These are phyloP conservation scores for Eleusine coracana DNA, from an alignment of 176 grass and related monocot species.

Conservation along the genomic window DNA sequence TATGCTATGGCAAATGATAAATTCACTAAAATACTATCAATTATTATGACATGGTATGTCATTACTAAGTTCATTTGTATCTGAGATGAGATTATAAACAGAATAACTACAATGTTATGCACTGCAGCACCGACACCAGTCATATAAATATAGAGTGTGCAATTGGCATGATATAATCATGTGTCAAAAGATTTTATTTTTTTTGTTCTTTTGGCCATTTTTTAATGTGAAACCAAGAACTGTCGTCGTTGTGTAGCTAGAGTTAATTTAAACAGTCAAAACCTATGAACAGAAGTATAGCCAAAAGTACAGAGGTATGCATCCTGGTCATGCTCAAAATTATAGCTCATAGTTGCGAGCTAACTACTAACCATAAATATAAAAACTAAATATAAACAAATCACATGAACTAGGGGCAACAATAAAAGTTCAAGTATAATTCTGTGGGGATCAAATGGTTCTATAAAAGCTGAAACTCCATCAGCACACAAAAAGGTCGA, in stretches of 20 bases:
- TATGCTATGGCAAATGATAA: neutral
- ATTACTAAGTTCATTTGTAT: neutral
- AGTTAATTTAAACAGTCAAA: neutral
- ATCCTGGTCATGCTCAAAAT: neutral
- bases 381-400: neutral
- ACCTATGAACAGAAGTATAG: neutral
- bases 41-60: neutral
- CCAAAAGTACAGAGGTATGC: neutral
- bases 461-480: neutral
- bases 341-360: neutral
- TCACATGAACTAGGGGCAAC: neutral
- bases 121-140: neutral
- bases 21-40: neutral
- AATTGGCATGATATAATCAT: neutral
- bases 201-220: neutral
- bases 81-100: neutral
- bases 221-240: neutral
- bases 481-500: constrained; percentile 18
- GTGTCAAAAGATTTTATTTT: no score
- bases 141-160: neutral
- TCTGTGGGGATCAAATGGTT: neutral
- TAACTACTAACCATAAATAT: neutral
- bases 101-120: no score
- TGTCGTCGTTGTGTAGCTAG: neutral
- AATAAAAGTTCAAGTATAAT: neutral